Evolutionary conservation across 2,329 filamentous ascomycete species (phyloP).

Genomic region (Trichoderma guizhouense): DNA sequence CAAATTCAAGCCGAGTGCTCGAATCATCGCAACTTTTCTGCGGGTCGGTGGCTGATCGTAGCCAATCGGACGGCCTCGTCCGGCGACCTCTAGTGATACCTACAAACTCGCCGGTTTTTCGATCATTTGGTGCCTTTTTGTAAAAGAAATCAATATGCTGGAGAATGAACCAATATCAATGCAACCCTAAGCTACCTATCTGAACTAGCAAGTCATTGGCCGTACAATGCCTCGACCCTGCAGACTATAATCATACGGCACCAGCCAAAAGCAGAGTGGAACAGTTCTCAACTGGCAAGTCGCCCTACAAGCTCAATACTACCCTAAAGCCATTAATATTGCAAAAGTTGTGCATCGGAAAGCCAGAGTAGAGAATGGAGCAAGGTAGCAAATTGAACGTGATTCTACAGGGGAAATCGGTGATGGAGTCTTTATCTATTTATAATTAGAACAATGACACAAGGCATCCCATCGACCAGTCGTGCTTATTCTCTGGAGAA

Average conservation of each 20-base stretch:
- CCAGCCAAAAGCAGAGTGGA: background rate
- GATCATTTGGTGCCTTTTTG: background rate
- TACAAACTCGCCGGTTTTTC: background rate
- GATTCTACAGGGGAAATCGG: background rate
- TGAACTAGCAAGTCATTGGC: background rate
- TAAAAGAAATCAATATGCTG: background rate
- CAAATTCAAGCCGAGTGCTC: background rate
- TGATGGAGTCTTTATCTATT: background rate
- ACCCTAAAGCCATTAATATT: background rate
- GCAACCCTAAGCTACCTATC: background rate
- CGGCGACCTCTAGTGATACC: background rate
- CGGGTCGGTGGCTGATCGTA: background rate
- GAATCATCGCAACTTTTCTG: constrained; percentile 18
- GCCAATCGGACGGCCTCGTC: background rate
- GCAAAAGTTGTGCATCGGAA: no score
- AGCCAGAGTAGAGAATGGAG: background rate
- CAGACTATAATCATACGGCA: background rate
- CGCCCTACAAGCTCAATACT: background rate
- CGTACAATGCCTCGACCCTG: background rate
- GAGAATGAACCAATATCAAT: background rate
- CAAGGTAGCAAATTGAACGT: background rate
- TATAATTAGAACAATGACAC: background rate
- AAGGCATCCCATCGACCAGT: background rate
- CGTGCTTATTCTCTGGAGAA: background rate
- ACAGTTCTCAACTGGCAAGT: background rate